Conservation (phyloP, 164 flowering plant species). For the Amborella trichopoda region DNA sequence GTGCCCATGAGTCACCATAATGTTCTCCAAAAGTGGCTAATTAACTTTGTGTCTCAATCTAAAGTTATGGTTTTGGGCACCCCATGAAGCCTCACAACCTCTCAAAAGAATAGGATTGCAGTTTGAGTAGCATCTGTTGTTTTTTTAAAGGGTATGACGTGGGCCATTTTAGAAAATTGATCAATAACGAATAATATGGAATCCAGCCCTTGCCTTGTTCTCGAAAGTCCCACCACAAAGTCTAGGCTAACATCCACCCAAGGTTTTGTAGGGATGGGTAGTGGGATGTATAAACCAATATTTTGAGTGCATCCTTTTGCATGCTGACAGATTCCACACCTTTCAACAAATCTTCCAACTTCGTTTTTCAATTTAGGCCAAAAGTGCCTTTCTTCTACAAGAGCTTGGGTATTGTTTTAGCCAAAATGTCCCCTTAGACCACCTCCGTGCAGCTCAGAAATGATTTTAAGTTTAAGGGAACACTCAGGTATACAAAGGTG, state of each 20-base stretch:
- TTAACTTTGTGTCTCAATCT: background rate
- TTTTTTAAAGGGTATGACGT: background rate
- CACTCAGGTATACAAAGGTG: background rate
- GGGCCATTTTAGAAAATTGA: background rate
- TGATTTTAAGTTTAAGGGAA: background rate
- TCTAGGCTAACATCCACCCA: slow-evolving; percentile 1
- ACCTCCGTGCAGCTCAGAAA: background rate
- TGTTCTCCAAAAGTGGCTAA: background rate
- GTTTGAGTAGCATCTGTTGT: background rate
- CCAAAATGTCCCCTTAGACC: background rate
- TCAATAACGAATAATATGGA: background rate
- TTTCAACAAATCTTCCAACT: background rate
- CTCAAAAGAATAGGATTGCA: background rate
- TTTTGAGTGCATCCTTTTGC: background rate
- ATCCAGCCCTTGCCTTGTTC: too few species aligned
- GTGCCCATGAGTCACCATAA: background rate
- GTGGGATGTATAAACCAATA: background rate
- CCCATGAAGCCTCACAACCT: background rate
- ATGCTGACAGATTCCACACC: background rate
- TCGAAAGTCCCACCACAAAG: background rate
- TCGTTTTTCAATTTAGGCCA: background rate
- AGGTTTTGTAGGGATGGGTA: background rate
- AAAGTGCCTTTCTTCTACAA: background rate
- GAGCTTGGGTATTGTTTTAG: background rate
- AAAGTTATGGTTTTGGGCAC: background rate